phyloP scores from a whole-genome alignment of 2,329 filamentous ascomycete genomes.

The Aureobasidium lini region DNA sequence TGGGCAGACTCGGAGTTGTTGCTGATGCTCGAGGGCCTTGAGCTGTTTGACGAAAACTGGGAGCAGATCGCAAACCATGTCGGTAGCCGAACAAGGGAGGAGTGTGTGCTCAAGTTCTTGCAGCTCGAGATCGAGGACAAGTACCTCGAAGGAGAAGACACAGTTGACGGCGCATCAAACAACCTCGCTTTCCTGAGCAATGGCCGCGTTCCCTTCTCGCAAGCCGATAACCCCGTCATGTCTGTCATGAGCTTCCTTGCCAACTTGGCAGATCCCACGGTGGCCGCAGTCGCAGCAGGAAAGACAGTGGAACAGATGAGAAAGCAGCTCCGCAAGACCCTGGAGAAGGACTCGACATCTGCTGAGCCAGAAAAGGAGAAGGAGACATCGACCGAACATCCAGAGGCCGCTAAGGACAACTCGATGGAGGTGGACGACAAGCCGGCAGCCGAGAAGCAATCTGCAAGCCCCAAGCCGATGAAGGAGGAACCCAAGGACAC shows the following conservation, averaged over 20 bases:
- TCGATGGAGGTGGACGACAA: conserved; percentile 56
- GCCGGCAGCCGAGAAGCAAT: conserved; percentile 29
- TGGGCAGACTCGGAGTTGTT: conserved; percentile 90
- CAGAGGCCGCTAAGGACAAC: conserved; percentile 49
- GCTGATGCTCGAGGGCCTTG: conserved; percentile 81
- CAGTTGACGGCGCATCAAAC: conserved; percentile 49
- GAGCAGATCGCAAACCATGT: conserved; percentile 87
- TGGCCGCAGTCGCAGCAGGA: conserved; percentile 83
- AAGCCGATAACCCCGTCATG: conserved; percentile 92
- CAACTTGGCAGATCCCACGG: conserved; percentile 79
- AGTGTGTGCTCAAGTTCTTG: conserved; percentile 94
- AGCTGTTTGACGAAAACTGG: conserved; percentile 95
- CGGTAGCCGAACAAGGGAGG: conserved; percentile 81
- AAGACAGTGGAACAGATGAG: conserved; percentile 83
- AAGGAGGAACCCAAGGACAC: conserved; percentile 40
- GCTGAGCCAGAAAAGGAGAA: conserved; percentile 46
- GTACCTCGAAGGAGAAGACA: conserved; percentile 70
- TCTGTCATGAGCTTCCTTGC: conserved; percentile 93
- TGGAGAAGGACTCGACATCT: conserved; percentile 54
- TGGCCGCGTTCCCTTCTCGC: conserved; percentile 80
- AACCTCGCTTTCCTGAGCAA: conserved; percentile 60
- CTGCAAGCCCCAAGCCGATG: conserved; percentile 27
- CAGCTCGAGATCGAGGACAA: conserved; percentile 97
- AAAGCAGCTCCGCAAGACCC: conserved; percentile 66
- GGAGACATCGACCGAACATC: conserved; percentile 27